phyloP scores from a whole-genome alignment of 2,329 filamentous ascomycete species.

The Scedosporium minutisporum region DNA sequence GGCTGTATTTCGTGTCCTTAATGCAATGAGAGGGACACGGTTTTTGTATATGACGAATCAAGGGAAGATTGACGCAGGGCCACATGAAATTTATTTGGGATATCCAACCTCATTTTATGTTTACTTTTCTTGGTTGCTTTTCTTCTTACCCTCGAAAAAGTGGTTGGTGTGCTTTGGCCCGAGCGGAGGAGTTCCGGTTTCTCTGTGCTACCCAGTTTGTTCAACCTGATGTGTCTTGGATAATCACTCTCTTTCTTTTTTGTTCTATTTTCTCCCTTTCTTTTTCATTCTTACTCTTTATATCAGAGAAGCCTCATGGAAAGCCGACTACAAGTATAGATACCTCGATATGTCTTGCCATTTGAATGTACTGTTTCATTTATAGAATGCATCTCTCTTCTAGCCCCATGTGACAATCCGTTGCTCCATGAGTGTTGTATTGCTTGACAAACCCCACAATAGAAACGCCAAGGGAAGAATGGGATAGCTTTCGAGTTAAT shows the following conservation, averaged over 20 bases:
- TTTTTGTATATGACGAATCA: not conserved
- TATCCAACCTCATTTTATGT: not conserved
- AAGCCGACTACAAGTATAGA: not conserved
- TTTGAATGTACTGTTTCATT: not conserved
- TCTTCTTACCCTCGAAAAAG: not conserved
- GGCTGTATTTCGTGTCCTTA: too few species aligned
- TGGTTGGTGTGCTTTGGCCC: not conserved
- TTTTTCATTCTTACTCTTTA: not conserved
- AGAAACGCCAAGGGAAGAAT: too few species aligned
- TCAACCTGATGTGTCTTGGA: not conserved
- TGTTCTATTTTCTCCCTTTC: not conserved
- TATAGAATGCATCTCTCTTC: not conserved
- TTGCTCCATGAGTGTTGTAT: not conserved
- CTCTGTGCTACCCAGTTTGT: not conserved
- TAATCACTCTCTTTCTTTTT: not conserved
- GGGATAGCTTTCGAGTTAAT: too few species aligned
- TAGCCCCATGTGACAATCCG: not conserved
- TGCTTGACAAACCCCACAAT: too few species aligned
- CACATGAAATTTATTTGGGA: too few species aligned
- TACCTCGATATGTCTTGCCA: not conserved
- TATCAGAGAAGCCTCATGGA: not conserved
- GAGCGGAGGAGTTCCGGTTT: not conserved
- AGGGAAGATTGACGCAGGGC: too few species aligned
- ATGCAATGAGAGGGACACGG: not conserved
- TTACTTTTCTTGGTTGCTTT: not conserved